Evolutionary conservation across 176 grass and related monocot species (phyloP), one percentile per base, ranked within the genome.

Genomic region (Phoenix roebelenii): DNA sequence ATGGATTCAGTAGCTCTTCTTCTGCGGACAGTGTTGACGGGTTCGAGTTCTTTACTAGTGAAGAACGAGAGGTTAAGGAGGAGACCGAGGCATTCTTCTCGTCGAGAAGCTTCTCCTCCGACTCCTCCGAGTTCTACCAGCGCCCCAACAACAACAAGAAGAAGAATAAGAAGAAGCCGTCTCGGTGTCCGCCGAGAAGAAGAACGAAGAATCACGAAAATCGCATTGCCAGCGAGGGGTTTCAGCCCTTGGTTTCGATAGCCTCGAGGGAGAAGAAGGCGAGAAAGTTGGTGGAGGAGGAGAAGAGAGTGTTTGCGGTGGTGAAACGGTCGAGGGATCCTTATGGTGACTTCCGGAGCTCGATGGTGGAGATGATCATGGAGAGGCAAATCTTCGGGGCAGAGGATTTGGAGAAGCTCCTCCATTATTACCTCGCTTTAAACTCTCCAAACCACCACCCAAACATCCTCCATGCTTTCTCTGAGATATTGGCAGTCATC

Each of bases 91-190:
- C 82, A 2, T 98, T 92, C 82, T 98, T 98, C 82, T 98, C 73
- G 20, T 97, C 93, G 0, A 59, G 80, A 44, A 98, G 93, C 76
- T 85, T 97, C 81, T 97, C 93, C 50, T 98, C 93, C 59, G 93
- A 98, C 77, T 98, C 93, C 52, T 92, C 93, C 20, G 93, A 92
- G 73, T 98, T 98, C 81, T 98, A 98, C 79, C 59, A 54, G 32
- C 57, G 56, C 17, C 55, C 52, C 32, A 56, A 22, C 22, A 83
- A 71, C 61, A 85, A 83, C 22, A 81, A 64, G 6, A 54, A 64
- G 44, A 83, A 60, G 7, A 60, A 51, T 2, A 60, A 50, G 35
- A 65, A 49, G 6, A 17, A 54, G 16, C 25, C 68, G 14, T 17
- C 35, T 44, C 35, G 35, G 12, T 14, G 28, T 58, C 29, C 23